These are phyloP conservation scores for Ogataea henricii DNA, from an alignment of 805 yeast species.

Conservation along the genomic window DNA sequence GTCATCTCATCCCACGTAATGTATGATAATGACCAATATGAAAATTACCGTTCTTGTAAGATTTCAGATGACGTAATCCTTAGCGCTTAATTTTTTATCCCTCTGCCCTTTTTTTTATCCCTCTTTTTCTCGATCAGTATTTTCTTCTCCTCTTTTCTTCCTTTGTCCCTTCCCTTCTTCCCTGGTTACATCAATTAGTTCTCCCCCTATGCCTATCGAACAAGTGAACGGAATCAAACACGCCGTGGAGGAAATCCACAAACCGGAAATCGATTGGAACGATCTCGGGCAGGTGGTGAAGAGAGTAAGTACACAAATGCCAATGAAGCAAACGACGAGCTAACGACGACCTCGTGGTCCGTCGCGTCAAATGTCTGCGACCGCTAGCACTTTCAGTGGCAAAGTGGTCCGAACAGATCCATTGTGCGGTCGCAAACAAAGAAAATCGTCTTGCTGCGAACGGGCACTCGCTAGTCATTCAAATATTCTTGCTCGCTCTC, in stretches of 20 bases:
- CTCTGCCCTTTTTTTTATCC: conserved; percentile 1
- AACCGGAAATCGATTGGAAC: conserved; percentile 31
- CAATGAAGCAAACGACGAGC: too few species aligned
- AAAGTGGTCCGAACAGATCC: conserved; percentile 78
- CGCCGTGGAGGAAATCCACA: conserved; percentile 19
- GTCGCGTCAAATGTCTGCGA: conserved; percentile 83
- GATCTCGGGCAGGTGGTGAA: conserved; percentile 28
- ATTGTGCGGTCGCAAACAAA: conserved; percentile 80
- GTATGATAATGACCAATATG: too few species aligned
- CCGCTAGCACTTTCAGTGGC: conserved; percentile 90
- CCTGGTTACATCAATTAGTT: background rate
- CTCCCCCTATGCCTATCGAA: background rate
- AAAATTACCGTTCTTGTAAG: too few species aligned
- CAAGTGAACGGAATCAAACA: conserved; percentile 9
- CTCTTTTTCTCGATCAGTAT: background rate
- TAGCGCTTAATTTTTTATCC: conserved; percentile 6
- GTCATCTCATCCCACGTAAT: too few species aligned
- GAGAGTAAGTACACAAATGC: conserved; percentile 26
- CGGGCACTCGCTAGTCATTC: too few species aligned
- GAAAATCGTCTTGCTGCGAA: conserved; percentile 53
- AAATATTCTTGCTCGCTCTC: too few species aligned
- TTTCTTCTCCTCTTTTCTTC: background rate
- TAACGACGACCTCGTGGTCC: conserved; percentile 28
- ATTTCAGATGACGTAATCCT: too few species aligned
- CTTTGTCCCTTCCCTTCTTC: background rate